Percentiles rank a stretch among this genome's conserved stretches.
phyloP scores from a whole-genome alignment of 1,139 yeast species.

The Suhomyces anneliseae region DNA sequence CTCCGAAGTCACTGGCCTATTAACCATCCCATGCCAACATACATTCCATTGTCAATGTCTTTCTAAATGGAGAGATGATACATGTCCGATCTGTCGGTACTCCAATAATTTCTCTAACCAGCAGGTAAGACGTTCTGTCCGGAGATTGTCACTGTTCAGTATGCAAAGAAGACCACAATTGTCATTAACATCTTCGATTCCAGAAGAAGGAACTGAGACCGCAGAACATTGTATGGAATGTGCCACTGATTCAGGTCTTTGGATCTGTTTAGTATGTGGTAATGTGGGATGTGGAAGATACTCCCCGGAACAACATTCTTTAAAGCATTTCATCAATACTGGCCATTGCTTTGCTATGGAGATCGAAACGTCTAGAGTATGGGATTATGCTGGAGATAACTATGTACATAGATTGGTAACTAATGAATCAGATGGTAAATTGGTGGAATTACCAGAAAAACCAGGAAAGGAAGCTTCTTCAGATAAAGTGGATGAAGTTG shows the following conservation, averaged over 20 bases:
- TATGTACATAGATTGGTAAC: constrained; percentile 87
- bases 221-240: constrained; percentile 41
- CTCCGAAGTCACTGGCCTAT: constrained; percentile 71
- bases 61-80: constrained; percentile 86
- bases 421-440: constrained; percentile 81
- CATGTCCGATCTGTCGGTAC: constrained; percentile 90
- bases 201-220: constrained; percentile 7
- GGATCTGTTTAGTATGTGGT: constrained; percentile 93
- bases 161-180: constrained; percentile 11
- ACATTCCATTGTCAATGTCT: constrained; percentile 91
- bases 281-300: constrained; percentile 89
- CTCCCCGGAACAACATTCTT: constrained; percentile 78
- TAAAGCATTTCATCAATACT: constrained; percentile 72
- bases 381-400: constrained; percentile 94
- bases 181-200: constrained; percentile 3
- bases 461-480: constrained; percentile 14
- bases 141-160: constrained; percentile 35
- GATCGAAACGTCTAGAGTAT: constrained; percentile 76
- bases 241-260: constrained; percentile 34
- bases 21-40: constrained; percentile 91
- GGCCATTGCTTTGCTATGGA: constrained; percentile 96
- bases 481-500: constrained; percentile 53
- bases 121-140: constrained; percentile 34
- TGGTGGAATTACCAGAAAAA: constrained; percentile 65
- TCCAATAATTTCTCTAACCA: constrained; percentile 50